Evolutionary conservation across 805 yeast species (phyloP).

Genomic region (Saccharomycopsis vini): DNA sequence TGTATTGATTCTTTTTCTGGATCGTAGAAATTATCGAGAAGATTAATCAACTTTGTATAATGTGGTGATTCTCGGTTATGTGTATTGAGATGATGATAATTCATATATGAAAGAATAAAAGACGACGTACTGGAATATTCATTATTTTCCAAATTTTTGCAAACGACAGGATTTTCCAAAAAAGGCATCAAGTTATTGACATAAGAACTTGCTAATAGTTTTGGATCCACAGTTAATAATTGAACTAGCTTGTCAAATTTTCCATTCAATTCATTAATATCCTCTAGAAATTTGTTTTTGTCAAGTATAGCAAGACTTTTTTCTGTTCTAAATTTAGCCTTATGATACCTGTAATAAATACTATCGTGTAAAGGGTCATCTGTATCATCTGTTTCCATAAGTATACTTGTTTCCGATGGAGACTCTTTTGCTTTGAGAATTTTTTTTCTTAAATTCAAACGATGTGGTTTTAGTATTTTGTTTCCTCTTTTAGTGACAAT

Average conservation of each 20-base stretch:
- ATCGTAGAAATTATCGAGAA: slow-evolving; percentile 9
- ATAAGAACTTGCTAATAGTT: not conserved
- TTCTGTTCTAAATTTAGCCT: slow-evolving; percentile 17
- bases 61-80: slow-evolving; percentile 6
- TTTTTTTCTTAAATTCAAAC: slow-evolving; percentile 6
- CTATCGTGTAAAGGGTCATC: slow-evolving; percentile 15
- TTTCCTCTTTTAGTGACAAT: slow-evolving; percentile 7
- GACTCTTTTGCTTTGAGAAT: not conserved
- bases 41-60: slow-evolving; percentile 8
- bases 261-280: slow-evolving; percentile 4
- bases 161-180: not conserved
- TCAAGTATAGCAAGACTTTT: slow-evolving; percentile 16
- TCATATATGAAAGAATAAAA: slow-evolving; percentile 10
- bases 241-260: slow-evolving; percentile 8
- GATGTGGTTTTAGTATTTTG: slow-evolving; percentile 7
- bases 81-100: slow-evolving; percentile 3
- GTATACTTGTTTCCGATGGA: not conserved
- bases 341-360: slow-evolving; percentile 13
- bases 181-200: not conserved
- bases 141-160: not conserved
- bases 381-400: slow-evolving; percentile 1
- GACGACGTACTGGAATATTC: slow-evolving; percentile 14
- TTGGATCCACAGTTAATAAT: slow-evolving; percentile 6
- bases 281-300: slow-evolving; percentile 15
- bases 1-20: not conserved